Base-by-base conservation (phyloP, 345 rosid genomes). In the Clausena lansium region DNA sequence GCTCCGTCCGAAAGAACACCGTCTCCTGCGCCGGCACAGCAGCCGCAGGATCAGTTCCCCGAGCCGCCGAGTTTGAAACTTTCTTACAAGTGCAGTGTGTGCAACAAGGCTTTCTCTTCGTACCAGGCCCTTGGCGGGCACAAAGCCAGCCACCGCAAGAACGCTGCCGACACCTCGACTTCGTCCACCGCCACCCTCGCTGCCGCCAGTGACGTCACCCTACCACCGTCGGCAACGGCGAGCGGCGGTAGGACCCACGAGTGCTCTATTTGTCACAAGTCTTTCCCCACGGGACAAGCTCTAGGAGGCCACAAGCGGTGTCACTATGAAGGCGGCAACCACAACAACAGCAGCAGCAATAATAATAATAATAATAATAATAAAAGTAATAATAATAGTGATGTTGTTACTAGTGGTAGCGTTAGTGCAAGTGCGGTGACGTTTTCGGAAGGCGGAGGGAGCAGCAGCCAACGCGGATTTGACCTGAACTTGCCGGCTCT, bases 101-200 rank as follows among this genome's bases (percentile, higher is more conserved):
- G 99, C 74, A 74, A 84, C 77, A 95, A 88, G 82, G 93, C 90
- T 64, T 92, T 96, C 77, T 76, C 88, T 68, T 96, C 99, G 11
- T 94, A 96, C 80, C 99, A 94, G 64, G 99, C 98, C 41, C 82
- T 96, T 32, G 99, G 99, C 2, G 99, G 99, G 2, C 99, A 94
- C 85, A 96, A 96, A 75, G 98, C 99, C 32, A 96, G 99, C 73
- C 99, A 96, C 85, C 87, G 97, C 45, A 96, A 94, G 73, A 84
- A 89, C 33, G 9, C 81, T 81, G 19, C 63, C 73, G 60, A 78
- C 5, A 28, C 8, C 17, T 4, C 28, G 11, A 54, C 17, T 45
- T 45, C 50, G 0, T 1, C 84, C 24, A 25, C 83, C 75, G 65
- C 75, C 24, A 25, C 83, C 75, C 62, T 73, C 69, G 24, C 57